These are phyloP conservation scores for Verticillium klebahnii DNA, from an alignment of 2,329 filamentous ascomycete genomes.

Conservation along the genomic window DNA sequence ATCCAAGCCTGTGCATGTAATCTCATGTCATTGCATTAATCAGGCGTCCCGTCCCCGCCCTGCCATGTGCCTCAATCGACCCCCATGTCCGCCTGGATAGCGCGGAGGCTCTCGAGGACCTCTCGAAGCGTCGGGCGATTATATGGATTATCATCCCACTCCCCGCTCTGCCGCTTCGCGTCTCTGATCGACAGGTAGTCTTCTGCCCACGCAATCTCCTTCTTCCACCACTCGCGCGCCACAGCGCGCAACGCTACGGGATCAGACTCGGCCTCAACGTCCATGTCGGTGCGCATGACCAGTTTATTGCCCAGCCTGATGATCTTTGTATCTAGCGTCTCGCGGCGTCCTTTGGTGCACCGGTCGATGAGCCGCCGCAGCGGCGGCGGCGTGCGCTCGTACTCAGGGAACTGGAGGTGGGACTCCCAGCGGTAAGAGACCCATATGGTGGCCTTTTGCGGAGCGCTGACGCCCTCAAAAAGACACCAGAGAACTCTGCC, in stretches of 20 bases:
- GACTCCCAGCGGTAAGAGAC: slow-evolving; percentile 55
- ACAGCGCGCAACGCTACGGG: slow-evolving; percentile 29
- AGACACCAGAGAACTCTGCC: slow-evolving; percentile 58
- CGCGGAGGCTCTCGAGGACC: slow-evolving; percentile 27
- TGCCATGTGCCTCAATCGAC: not conserved
- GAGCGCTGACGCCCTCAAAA: slow-evolving; percentile 55
- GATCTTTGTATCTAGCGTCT: slow-evolving; percentile 38
- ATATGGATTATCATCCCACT: slow-evolving; percentile 48
- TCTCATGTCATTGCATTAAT: not conserved
- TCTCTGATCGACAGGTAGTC: slow-evolving; percentile 38
- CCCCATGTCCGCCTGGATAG: not conserved
- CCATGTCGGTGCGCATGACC: slow-evolving; percentile 31
- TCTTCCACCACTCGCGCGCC: slow-evolving; percentile 43
- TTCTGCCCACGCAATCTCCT: slow-evolving; percentile 43
- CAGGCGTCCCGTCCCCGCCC: not conserved
- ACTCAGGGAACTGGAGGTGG: slow-evolving; percentile 51
- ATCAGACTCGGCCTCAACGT: slow-evolving; percentile 23
- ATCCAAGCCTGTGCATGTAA: not conserved
- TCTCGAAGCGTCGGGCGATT: slow-evolving; percentile 41
- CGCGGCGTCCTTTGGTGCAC: slow-evolving; percentile 45
- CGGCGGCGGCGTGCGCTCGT: slow-evolving; percentile 37
- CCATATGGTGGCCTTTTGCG: slow-evolving; percentile 53
- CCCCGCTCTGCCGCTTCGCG: slow-evolving; percentile 28
- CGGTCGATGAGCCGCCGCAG: slow-evolving; percentile 44
- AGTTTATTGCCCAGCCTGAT: slow-evolving; percentile 40